phyloP scores from a whole-genome alignment of 345 rosid species.

The Zanthoxylum bungeanum region DNA sequence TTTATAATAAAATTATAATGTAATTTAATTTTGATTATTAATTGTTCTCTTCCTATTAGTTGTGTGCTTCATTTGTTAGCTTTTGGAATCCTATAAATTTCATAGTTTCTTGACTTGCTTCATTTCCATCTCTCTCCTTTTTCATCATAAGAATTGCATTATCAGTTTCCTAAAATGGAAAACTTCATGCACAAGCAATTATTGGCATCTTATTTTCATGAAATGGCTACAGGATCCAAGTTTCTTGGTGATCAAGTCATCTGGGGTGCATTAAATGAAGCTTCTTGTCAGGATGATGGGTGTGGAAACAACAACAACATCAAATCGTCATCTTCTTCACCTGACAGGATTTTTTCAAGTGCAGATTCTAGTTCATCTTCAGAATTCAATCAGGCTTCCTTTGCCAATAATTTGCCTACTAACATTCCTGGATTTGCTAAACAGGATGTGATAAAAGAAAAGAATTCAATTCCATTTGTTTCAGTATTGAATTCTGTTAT shows the following conservation, averaged over 20 bases:
- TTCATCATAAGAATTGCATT: constrained; percentile 16
- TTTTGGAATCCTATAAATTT: constrained; percentile 32
- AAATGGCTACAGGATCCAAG: constrained; percentile 25
- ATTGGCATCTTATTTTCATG: constrained; percentile 33
- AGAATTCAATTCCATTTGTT: constrained; percentile 12
- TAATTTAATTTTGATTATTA: constrained; percentile 1
- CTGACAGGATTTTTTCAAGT: constrained; percentile 28
- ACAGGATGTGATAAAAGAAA: constrained; percentile 20
- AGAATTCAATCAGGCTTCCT: constrained; percentile 30
- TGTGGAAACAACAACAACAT: constrained; percentile 15
- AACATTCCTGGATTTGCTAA: constrained; percentile 29
- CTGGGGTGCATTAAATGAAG: constrained; percentile 24
- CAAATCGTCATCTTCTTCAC: constrained; percentile 17
- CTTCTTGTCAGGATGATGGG: constrained; percentile 17
- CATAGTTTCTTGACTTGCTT: constrained; percentile 23
- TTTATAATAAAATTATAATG: constrained; percentile 2
- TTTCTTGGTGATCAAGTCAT: constrained; percentile 31
- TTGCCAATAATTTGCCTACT: constrained; percentile 10
- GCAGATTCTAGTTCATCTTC: constrained; percentile 28
- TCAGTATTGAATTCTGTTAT: constrained; percentile 24
- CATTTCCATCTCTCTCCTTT: constrained; percentile 28
- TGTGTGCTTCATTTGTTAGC: too few species aligned
- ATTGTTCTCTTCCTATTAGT: too few species aligned
- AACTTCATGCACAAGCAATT: constrained; percentile 43
- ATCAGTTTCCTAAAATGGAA: constrained; percentile 54